Conservation (phyloP, 202 grass and related monocot genomes). For the Panicum virgatum region DNA sequence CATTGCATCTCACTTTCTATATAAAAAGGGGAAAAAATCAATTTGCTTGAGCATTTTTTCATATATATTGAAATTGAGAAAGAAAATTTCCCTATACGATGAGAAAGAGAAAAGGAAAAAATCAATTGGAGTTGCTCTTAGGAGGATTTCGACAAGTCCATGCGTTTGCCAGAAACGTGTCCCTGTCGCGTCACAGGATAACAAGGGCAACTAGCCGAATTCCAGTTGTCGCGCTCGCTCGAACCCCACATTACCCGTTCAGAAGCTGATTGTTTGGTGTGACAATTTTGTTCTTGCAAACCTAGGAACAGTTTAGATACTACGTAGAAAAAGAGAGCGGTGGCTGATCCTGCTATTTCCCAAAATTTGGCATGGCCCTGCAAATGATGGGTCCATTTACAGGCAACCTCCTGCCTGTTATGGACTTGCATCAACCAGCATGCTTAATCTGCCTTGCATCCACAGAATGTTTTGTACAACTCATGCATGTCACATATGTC, state of each 20-base stretch:
- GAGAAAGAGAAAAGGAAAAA: no score
- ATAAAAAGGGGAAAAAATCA: no score
- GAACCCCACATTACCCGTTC: neutral
- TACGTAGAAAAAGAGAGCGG: neutral
- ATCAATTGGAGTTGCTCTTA: no score
- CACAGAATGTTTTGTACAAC: neutral
- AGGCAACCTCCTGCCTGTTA: neutral
- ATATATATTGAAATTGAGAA: no score
- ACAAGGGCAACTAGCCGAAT: neutral
- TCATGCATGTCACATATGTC: no score
- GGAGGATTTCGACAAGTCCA: neutral
- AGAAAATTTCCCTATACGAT: no score
- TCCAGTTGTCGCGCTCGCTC: no score
- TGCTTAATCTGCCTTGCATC: neutral
- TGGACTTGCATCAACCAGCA: conserved; percentile 3
- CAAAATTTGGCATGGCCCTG: neutral
- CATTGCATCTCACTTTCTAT: no score
- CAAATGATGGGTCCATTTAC: neutral
- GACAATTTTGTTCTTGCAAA: neutral
- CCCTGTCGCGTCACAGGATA: neutral
- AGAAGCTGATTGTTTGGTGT: neutral
- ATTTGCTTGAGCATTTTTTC: no score
- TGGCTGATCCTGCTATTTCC: neutral
- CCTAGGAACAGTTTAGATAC: neutral
- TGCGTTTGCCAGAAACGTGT: neutral